Base-by-base conservation (phyloP, 805 yeast genomes). In the Wilhelminamyces savonicus region DNA sequence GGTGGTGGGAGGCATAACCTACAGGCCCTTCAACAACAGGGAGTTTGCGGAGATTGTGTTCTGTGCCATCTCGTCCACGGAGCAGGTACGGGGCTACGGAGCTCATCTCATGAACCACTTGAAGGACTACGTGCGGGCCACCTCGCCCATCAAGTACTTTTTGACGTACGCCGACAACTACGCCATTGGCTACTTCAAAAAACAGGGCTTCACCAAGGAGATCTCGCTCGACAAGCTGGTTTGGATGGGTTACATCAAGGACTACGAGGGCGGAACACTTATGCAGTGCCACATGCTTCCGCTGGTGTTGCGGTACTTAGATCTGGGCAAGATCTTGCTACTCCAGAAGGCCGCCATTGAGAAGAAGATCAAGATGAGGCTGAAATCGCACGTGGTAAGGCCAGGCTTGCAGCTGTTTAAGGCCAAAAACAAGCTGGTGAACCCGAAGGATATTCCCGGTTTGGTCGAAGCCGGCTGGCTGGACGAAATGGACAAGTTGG, bases 231-330 rank as follows among this genome's bases (percentile, higher is more conserved):
- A 90, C 21, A 82, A 79, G 40, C 74, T 76, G 29, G 70, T 79
- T 20, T 92, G 99, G 99, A 85, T 86, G 92, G 99, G 99, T 3
- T 92, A 92, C 56, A 92, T 92, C 50, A 92, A 92, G 56, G 98
- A 92, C 63, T 92, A 92, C 58, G 99, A 92, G 60, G 99, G 99
- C 16, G 98, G 97, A 45, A 92, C 98, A 1, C 63, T 92, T 37
- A 90, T 92, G 97, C 97, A 92, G 61, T 92, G 98, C 52, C 62
- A 90, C 1, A 88, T 90, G 94, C 64, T 92, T 30, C 97, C 97
- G 1, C 67, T 76, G 28, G 78, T 86, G 34, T 41, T 64, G 28
- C 73, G 97, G 41, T 92, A 92, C 55, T 63, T 92, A 29, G 98
- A 92, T 53, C 80, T 85, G 41, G 81, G 82, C 2, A 90, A 87